These are phyloP conservation scores for Coprinopsis strossmayeri DNA, from an alignment of 768 basidiomycete genomes.

Conservation along the genomic window DNA sequence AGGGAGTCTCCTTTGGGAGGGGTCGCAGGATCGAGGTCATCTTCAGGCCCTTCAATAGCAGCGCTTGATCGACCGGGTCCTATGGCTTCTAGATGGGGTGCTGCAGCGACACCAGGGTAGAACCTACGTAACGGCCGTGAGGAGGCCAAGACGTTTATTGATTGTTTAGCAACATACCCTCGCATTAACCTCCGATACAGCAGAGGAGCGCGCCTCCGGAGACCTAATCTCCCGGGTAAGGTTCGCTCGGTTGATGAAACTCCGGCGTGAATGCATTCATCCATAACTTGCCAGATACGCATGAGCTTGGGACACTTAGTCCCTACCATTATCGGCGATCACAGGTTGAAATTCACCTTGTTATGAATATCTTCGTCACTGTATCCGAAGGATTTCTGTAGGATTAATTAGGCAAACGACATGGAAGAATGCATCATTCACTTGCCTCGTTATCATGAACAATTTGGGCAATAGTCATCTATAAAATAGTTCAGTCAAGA, in stretches of 20 bases:
- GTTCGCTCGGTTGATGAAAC: slow-evolving; percentile 72
- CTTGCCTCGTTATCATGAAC: slow-evolving; percentile 84
- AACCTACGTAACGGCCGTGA: slow-evolving; percentile 24
- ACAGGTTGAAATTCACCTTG: slow-evolving; percentile 41
- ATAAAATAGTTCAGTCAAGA: slow-evolving; percentile 9
- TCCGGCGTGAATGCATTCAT: slow-evolving; percentile 81
- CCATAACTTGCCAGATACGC: slow-evolving; percentile 90
- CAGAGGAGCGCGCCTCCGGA: slow-evolving; percentile 81
- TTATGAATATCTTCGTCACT: slow-evolving; percentile 67
- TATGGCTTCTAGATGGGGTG: slow-evolving; percentile 26
- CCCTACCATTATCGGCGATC: not conserved
- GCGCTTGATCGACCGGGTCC: slow-evolving; percentile 17
- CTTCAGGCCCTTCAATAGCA: slow-evolving; percentile 13
- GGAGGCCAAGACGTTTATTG: slow-evolving; percentile 1
- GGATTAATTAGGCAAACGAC: too few relatives aligned
- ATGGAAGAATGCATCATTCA: not conserved
- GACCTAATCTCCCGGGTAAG: slow-evolving; percentile 80
- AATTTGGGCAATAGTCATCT: slow-evolving; percentile 93
- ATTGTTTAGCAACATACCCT: slow-evolving; percentile 42
- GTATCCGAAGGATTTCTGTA: slow-evolving; percentile 59
- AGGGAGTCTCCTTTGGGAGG: not conserved
- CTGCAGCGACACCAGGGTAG: slow-evolving; percentile 39
- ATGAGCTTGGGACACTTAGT: slow-evolving; percentile 32
- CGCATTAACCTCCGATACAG: slow-evolving; percentile 89
- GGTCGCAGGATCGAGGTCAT: not conserved